phyloP scores from a whole-genome alignment of 176 grass and related monocot species.

The Ensete ventricosum region DNA sequence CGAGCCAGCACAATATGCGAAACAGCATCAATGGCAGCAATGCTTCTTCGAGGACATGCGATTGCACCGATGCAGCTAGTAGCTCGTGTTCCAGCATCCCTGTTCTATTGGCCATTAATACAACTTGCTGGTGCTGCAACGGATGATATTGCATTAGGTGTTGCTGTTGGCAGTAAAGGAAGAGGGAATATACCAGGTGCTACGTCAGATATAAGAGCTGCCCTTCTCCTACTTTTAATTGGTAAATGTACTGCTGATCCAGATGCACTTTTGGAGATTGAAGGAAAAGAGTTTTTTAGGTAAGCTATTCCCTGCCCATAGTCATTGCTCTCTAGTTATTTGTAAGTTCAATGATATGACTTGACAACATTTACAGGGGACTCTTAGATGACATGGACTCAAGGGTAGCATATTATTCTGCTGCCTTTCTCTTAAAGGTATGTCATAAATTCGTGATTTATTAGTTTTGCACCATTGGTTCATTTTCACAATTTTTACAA shows the following conservation, averaged over 20 bases:
- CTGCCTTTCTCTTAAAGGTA: conserved; percentile 98
- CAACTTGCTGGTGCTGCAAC: conserved; percentile 93
- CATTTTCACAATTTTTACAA: conserved; percentile 4
- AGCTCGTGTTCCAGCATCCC: conserved; percentile 75
- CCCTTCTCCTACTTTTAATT: conserved; percentile 84
- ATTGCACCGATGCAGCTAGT: conserved; percentile 90
- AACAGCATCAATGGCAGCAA: conserved; percentile 70
- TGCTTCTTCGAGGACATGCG: conserved; percentile 74
- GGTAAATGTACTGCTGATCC: conserved; percentile 96
- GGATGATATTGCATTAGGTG: conserved; percentile 94
- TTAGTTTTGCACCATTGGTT: conserved; percentile 20
- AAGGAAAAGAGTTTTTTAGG: conserved; percentile 98
- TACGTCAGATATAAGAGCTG: conserved; percentile 93
- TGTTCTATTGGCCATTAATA: conserved; percentile 94
- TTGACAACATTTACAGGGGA: conserved; percentile 36
- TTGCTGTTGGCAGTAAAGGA: conserved; percentile 94
- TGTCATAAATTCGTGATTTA: conserved; percentile 7
- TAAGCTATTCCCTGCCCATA: conserved; percentile 10
- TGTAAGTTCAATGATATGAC: conserved; percentile 3
- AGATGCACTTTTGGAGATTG: conserved; percentile 81
- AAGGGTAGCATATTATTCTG: conserved; percentile 96
- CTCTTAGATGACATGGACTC: conserved; percentile 96
- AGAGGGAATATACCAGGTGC: conserved; percentile 94
- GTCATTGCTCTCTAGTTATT: neutral
- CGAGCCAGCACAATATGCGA: conserved; percentile 36